A percentile compares a stretch with the other conserved stretches of the same genome.
Evolutionary conservation across 306 rosid genomes (phyloP).

Genomic region (Vicia sativa): DNA sequence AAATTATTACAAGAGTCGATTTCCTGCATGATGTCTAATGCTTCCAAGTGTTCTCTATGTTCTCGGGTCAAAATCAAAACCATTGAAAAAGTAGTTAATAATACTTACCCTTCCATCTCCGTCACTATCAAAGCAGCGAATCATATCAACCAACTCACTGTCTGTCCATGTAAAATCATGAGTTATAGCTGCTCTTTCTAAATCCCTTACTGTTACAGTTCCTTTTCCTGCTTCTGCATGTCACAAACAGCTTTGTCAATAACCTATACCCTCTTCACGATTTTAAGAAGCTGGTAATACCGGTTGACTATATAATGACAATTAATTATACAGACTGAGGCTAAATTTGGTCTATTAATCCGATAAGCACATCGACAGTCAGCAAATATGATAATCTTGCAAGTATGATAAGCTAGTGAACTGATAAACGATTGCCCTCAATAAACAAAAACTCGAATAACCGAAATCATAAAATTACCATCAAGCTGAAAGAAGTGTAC

Average conservation of each 20-base stretch:
- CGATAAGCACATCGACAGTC: too few relatives aligned
- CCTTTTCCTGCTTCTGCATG: conserved; percentile 72
- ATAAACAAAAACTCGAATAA: conserved; percentile 27
- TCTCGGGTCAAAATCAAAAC: conserved; percentile 3
- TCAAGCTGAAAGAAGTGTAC: conserved; percentile 80
- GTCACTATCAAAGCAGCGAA: conserved; percentile 75
- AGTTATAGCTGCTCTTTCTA: conserved; percentile 65
- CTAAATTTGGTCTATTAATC: too few relatives aligned
- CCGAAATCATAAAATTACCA: conserved; percentile 68
- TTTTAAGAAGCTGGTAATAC: neutral
- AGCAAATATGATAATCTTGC: too few relatives aligned
- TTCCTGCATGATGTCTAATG: too few relatives aligned
- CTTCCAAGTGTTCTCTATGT: neutral
- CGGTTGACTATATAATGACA: too few relatives aligned
- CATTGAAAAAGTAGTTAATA: conserved; percentile 11
- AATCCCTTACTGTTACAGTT: conserved; percentile 54
- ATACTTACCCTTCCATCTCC: conserved; percentile 71
- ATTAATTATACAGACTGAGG: too few relatives aligned
- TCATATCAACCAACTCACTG: conserved; percentile 73
- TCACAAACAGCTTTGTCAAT: conserved; percentile 42
- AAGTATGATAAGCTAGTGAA: too few relatives aligned
- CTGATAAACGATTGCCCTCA: neutral
- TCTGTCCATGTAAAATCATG: conserved; percentile 86
- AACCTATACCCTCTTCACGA: conserved; percentile 1
- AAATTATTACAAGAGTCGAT: too few relatives aligned